Conservation (phyloP, 768 basidiomycete genomes). For the Boletus patriciae region DNA sequence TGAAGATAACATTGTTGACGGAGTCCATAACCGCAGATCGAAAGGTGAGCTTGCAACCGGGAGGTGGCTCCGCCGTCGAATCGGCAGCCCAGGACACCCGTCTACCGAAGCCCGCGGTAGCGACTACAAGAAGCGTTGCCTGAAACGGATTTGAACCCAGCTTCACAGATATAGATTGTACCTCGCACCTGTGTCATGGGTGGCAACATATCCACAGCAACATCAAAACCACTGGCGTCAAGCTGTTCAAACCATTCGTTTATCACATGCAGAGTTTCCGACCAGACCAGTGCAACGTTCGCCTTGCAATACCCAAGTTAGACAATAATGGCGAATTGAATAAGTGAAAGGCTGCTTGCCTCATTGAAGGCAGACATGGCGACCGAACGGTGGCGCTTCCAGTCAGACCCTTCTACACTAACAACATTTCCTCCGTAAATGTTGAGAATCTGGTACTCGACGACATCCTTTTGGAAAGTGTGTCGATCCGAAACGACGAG, state of each 20-base stretch:
- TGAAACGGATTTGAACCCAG: conserved; percentile 7
- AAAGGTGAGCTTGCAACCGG: conserved; percentile 38
- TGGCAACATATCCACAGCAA: conserved; percentile 18
- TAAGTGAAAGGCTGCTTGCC: conserved; percentile 22
- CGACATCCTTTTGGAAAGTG: conserved; percentile 42
- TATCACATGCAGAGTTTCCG: conserved; percentile 40
- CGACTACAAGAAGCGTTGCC: conserved; percentile 41
- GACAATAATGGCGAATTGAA: not conserved
- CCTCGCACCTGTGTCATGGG: conserved; percentile 16
- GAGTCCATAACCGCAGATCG: conserved; percentile 33
- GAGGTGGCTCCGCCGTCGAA: conserved; percentile 20
- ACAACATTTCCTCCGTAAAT: conserved; percentile 50
- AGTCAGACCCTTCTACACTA: conserved; percentile 43
- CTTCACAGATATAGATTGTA: not conserved
- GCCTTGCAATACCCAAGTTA: conserved; percentile 28
- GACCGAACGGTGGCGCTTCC: conserved; percentile 47
- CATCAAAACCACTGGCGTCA: conserved; percentile 23
- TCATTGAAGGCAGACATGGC: conserved; percentile 54
- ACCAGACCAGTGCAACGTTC: conserved; percentile 51
- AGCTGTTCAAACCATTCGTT: conserved; percentile 45
- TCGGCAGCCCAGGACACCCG: conserved; percentile 37
- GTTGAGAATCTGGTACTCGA: conserved; percentile 42
- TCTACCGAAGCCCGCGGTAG: conserved; percentile 44
- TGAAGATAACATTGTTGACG: conserved; percentile 27
- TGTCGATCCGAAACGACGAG: conserved; percentile 32